These are phyloP conservation scores for Citrullus colocynthis DNA, from an alignment of 306 rosid genomes.

Conservation along the genomic window DNA sequence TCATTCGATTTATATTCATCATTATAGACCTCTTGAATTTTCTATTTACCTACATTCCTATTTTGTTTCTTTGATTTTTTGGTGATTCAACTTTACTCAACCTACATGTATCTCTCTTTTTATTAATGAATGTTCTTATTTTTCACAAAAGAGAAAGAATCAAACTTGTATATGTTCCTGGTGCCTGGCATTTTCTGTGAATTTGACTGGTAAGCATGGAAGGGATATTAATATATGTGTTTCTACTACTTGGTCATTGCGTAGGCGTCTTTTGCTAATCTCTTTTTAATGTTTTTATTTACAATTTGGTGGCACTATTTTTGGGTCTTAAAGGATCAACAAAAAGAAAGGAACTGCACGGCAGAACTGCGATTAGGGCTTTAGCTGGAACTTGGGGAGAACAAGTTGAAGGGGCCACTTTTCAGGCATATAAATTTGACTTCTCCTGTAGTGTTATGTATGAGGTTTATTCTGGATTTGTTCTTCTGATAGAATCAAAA, in stretches of 20 bases:
- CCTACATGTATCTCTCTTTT: not conserved
- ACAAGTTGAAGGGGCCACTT: conserved; percentile 32
- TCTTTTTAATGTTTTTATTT: not conserved
- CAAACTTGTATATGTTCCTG: not conserved
- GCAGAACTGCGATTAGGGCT: conserved; percentile 36
- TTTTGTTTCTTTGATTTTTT: not conserved
- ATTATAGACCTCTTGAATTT: not conserved
- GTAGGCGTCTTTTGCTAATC: not conserved
- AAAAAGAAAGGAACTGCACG: conserved; percentile 87
- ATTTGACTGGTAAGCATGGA: not conserved
- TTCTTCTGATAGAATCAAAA: conserved; percentile 59
- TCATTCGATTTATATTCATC: not conserved
- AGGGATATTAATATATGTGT: not conserved
- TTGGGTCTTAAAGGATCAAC: conserved; percentile 59
- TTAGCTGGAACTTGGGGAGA: conserved; percentile 67
- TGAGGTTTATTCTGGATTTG: conserved; percentile 53
- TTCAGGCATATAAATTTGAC: conserved; percentile 63
- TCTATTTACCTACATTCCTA: not conserved
- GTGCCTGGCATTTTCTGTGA: not conserved
- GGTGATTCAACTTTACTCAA: conserved; percentile 7
- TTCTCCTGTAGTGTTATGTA: conserved; percentile 45
- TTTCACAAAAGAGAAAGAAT: not conserved
- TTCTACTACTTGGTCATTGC: not conserved
- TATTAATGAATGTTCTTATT: not conserved
- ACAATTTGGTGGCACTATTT: conserved; percentile 9